Evolutionary conservation across 352 stramenopile genomes (phyloP), one percentile per base, ranked within the genome.

Genomic region (Aphanomyces astaci): DNA sequence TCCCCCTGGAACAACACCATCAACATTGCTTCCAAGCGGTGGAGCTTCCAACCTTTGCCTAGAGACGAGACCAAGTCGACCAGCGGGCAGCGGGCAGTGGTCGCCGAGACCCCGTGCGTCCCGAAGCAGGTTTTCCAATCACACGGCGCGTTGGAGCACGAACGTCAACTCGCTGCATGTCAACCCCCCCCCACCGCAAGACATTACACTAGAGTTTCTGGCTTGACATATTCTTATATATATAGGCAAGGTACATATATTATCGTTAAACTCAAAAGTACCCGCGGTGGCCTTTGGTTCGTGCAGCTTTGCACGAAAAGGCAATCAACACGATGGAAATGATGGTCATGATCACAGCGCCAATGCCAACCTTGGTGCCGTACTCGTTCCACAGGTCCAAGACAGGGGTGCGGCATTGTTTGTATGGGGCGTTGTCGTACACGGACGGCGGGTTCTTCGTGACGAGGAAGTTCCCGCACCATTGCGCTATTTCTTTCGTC

Each of bases 371-470:
- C 17, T 87, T 75, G 65, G 75, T 82, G 45, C 76, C 87, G 78
- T 81, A 94, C 63, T 88, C 90, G 57, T 76, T 71, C 46, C 92
- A 75, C 19, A 94, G 75, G 4, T 77, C 57, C 39, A 90, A 84
- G 62, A 92, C 87, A 1, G 75, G 65, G 10, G 64, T 54, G 63
- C 83, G 83, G 55, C 86, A 94, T 55, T 84, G 75, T 46, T 80
- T 73, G 79, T 90, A 94, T 4, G 84, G 84, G 10, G 83, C 75
- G 22, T 53, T 63, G 30, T 67, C 39, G 53, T 32, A 64, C 3
- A 43, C 22, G 9, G 22, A 66, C 9, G n/a, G 11, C 13, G 54
- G 31, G 24, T 65, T 57, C 13, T 71, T 59, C 24, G 65, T 48
- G 27, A 27, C 3, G 24, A 94, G 71, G 68, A 92, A 88, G 19